A percentile compares a stretch with the other conserved stretches of the same genome.
These are phyloP conservation scores for Antrodiella citrinella DNA, from an alignment of 768 basidiomycete genomes.

Conservation along the genomic window DNA sequence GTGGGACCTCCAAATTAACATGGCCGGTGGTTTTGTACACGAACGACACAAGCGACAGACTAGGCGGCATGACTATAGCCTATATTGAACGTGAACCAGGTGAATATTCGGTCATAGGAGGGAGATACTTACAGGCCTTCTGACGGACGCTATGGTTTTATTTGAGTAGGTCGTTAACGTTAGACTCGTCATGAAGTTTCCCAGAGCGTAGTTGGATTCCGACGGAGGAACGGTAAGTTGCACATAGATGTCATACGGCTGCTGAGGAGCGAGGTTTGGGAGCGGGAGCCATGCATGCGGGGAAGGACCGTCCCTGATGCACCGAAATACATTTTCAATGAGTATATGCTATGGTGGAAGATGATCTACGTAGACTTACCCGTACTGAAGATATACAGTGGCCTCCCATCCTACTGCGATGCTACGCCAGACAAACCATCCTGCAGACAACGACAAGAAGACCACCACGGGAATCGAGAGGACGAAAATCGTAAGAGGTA, in stretches of 20 bases:
- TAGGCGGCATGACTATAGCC: slow-evolving; percentile 48
- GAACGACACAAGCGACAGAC: slow-evolving; percentile 23
- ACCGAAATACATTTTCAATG: slow-evolving; percentile 3
- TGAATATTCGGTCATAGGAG: no score
- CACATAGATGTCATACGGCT: slow-evolving; percentile 71
- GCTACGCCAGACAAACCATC: slow-evolving; percentile 67
- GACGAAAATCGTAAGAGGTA: slow-evolving; percentile 57
- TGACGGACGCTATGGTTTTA: slow-evolving; percentile 50
- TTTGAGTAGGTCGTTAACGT: slow-evolving; percentile 53
- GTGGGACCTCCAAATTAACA: slow-evolving; percentile 38
- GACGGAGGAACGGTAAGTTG: slow-evolving; percentile 57
- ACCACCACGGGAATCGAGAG: slow-evolving; percentile 55
- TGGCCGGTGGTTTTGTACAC: slow-evolving; percentile 34
- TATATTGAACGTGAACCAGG: slow-evolving; percentile 19
- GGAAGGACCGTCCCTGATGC: slow-evolving; percentile 49
- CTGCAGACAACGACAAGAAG: slow-evolving; percentile 55
- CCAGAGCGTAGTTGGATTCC: slow-evolving; percentile 62
- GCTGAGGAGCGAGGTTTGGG: slow-evolving; percentile 44
- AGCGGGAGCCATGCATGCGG: slow-evolving; percentile 57
- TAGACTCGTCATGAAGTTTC: slow-evolving; percentile 78
- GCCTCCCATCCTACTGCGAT: slow-evolving; percentile 65
- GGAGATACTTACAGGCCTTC: slow-evolving; percentile 51
- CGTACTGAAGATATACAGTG: slow-evolving; percentile 70
- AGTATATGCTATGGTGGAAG: background rate
- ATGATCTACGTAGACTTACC: slow-evolving; percentile 38